Percentiles rank a stretch among this genome's conserved stretches.
phyloP scores from a whole-genome alignment of 1,139 yeast genomes.

The Pichia norvegensis region DNA sequence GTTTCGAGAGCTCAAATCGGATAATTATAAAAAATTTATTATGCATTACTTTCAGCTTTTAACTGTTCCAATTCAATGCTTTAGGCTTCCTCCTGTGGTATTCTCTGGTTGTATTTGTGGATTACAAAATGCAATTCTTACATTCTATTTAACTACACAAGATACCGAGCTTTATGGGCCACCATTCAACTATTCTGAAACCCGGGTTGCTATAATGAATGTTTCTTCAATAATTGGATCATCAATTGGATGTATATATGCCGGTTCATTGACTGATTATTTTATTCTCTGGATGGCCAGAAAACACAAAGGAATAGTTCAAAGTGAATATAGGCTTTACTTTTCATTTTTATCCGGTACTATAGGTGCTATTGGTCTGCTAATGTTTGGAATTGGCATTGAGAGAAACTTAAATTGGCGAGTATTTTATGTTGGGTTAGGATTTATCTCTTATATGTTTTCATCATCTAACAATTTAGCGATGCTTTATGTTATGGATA shows the following conservation, averaged over 20 bases:
- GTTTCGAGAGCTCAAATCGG: conserved; percentile 23
- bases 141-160: conserved; percentile 36
- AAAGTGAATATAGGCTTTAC: conserved; percentile 34
- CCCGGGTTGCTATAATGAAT: conserved; percentile 34
- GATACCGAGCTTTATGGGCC: conserved; percentile 31
- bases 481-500: conserved; percentile 36
- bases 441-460: conserved; percentile 34
- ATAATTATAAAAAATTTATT: conserved; percentile 22
- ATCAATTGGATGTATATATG: conserved; percentile 34
- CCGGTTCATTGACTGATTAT: conserved; percentile 34
- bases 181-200: conserved; percentile 31
- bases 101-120: conserved; percentile 36
- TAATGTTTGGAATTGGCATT: conserved; percentile 35
- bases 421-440: conserved; percentile 33
- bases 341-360: conserved; percentile 34
- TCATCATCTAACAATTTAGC: conserved; percentile 35
- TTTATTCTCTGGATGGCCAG: conserved; percentile 36
- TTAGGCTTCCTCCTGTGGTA: conserved; percentile 33
- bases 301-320: conserved; percentile 33
- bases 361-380: conserved; percentile 33
- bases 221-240: conserved; percentile 36
- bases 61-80: conserved; percentile 28
- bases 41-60: conserved; percentile 30
- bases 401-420: conserved; percentile 31
- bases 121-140: conserved; percentile 33